Conservation (phyloP, 2,329 filamentous ascomycete genomes). For the Pseudogymnoascus sp. region DNA sequence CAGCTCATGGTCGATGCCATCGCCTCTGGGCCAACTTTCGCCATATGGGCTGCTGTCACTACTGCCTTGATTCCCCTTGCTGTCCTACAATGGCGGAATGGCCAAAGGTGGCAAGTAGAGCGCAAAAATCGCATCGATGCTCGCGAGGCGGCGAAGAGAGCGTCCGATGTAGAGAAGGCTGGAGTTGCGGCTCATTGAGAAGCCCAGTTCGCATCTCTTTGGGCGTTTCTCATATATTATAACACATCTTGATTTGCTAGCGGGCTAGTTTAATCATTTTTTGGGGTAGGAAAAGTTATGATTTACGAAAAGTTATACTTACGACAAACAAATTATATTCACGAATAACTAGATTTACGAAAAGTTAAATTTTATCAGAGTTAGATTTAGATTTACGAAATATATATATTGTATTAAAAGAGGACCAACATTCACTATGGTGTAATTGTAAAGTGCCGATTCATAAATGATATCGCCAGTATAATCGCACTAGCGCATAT, state of each 20-base stretch:
- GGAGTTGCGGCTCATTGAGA: not conserved
- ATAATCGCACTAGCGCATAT: too few species aligned
- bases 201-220: not conserved
- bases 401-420: too few species aligned
- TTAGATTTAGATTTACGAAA: too few species aligned
- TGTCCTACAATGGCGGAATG: not conserved
- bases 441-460: too few species aligned
- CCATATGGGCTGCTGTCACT: slow-evolving; percentile 15
- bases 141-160: not conserved
- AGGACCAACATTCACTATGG: too few species aligned
- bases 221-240: not conserved
- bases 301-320: too few species aligned
- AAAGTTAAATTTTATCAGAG: too few species aligned
- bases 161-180: not conserved
- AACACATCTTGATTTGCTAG: not conserved
- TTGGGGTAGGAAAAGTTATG: not conserved
- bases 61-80: not conserved
- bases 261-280: not conserved
- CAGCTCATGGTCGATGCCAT: slow-evolving; percentile 22
- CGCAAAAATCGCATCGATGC: not conserved
- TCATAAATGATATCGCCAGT: too few species aligned
- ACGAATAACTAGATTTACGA: too few species aligned
- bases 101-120: not conserved
- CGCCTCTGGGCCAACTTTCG: slow-evolving; percentile 23
- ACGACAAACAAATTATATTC: too few species aligned